Evolutionary conservation across 176 grass and related monocot species (phyloP).

Genomic region (Oryza rufipogon): DNA sequence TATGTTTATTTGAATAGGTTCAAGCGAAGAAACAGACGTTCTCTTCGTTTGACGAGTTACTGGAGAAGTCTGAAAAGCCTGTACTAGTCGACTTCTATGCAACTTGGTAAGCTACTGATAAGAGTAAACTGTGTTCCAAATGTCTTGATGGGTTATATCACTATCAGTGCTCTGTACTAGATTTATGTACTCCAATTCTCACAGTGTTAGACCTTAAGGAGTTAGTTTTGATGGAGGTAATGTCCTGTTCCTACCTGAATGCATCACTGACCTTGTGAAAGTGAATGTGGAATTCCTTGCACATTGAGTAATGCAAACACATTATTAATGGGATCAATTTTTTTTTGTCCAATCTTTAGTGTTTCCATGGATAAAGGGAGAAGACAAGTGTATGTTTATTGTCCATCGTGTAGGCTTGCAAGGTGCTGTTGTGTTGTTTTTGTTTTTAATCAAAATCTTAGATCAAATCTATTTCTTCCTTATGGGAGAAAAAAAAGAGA

Average conservation of each 20-base stretch:
- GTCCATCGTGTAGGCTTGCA: slow-evolving; percentile 4
- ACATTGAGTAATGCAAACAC: neutral
- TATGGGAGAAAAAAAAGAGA: neutral
- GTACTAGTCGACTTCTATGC: slow-evolving; percentile 94
- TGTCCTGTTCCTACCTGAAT: no score
- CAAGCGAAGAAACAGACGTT: slow-evolving; percentile 84
- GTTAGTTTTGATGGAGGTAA: neutral
- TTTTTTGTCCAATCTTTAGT: neutral
- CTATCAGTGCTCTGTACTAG: neutral
- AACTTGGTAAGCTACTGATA: slow-evolving; percentile 66
- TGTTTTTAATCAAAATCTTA: slow-evolving; percentile 13
- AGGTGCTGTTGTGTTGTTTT: neutral
- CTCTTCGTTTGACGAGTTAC: slow-evolving; percentile 85
- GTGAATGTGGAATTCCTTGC: neutral
- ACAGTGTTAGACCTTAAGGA: neutral
- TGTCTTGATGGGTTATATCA: neutral
- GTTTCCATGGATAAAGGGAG: neutral
- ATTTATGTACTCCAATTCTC: neutral
- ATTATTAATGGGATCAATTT: neutral
- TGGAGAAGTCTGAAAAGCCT: slow-evolving; percentile 88
- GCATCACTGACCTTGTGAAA: neutral
- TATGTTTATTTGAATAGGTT: slow-evolving; percentile 53
- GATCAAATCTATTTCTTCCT: neutral
- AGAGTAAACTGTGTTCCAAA: neutral
- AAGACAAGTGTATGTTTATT: neutral